A percentile compares a stretch with the other conserved stretches of the same genome.
Evolutionary conservation across 1,139 yeast species (phyloP).

Genomic region (Arxiozyma heterogenica): DNA sequence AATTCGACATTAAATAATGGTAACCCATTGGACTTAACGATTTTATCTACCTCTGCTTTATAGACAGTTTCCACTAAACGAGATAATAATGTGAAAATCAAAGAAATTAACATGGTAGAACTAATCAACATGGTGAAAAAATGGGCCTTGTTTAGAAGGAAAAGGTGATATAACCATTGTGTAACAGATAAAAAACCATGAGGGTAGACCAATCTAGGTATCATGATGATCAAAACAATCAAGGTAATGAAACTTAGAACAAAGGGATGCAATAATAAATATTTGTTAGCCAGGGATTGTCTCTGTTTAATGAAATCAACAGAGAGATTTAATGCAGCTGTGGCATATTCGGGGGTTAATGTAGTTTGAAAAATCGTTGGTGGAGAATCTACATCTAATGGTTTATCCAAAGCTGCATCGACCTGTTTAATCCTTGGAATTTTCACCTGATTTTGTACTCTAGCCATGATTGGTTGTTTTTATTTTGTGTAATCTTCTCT

Average conservation of each 20-base stretch:
- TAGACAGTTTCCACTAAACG: slow-evolving; percentile 32
- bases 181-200: slow-evolving; percentile 15
- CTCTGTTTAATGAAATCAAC: slow-evolving; percentile 55
- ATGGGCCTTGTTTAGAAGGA: slow-evolving; percentile 21
- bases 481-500: neutral
- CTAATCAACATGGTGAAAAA: slow-evolving; percentile 18
- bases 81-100: slow-evolving; percentile 29
- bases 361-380: slow-evolving; percentile 40
- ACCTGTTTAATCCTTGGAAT: slow-evolving; percentile 31
- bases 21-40: slow-evolving; percentile 39
- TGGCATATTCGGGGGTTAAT: slow-evolving; percentile 48
- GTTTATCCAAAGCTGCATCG: slow-evolving; percentile 43
- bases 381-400: slow-evolving; percentile 42
- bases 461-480: neutral
- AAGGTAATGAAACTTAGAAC: slow-evolving; percentile 29
- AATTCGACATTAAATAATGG: slow-evolving; percentile 49
- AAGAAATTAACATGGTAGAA: slow-evolving; percentile 17
- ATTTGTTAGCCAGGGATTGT: slow-evolving; percentile 43
- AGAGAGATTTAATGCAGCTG: slow-evolving; percentile 52
- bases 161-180: slow-evolving; percentile 18
- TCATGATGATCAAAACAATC: slow-evolving; percentile 21
- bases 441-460: slow-evolving; percentile 3
- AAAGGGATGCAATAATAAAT: slow-evolving; percentile 42
- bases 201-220: slow-evolving; percentile 17
- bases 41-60: slow-evolving; percentile 39